Conservation (phyloP, 169 alveolate genomes). For the Amoebophrya sp. region DNA sequence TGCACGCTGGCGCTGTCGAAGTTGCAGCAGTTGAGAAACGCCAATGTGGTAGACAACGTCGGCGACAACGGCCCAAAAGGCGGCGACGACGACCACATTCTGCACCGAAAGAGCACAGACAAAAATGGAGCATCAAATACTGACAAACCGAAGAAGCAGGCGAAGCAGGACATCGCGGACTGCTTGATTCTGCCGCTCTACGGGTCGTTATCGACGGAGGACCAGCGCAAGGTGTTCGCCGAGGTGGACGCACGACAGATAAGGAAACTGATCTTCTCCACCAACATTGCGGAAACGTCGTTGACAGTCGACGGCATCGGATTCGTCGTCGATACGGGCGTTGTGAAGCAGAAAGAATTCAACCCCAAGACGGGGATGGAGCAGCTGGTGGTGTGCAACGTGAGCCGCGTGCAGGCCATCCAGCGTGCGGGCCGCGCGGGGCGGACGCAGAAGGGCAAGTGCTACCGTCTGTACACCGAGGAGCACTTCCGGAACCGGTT, state of each 20-base stretch:
- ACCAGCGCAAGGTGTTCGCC: constrained; percentile 86
- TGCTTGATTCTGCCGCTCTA: constrained; percentile 42
- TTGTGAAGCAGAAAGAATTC: constrained; percentile 92
- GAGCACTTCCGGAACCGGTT: constrained; percentile 80
- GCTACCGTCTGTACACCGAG: constrained; percentile 95
- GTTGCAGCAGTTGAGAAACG: background rate
- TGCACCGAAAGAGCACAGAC: background rate
- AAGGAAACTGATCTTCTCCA: constrained; percentile 91
- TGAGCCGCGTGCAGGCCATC: constrained; percentile 92
- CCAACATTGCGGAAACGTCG: constrained; percentile 99
- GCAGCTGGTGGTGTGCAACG: constrained; percentile 93
- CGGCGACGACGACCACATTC: too few relatives aligned
- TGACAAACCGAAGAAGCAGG: too few relatives aligned
- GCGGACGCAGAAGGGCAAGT: constrained; percentile 92
- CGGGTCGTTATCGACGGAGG: constrained; percentile 39
- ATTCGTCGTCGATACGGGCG: constrained; percentile 96
- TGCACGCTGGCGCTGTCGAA: background rate
- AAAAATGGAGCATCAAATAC: too few relatives aligned
- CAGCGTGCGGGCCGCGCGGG: constrained; percentile 99
- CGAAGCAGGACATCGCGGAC: constrained; percentile 39
- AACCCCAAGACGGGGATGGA: constrained; percentile 98
- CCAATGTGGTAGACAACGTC: too few relatives aligned
- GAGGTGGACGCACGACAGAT: constrained; percentile 58
- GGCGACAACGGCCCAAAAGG: too few relatives aligned
- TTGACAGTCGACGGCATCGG: constrained; percentile 95